These are phyloP conservation scores for Colletotrichum sojae DNA, from an alignment of 2,329 filamentous ascomycete species.

Conservation along the genomic window DNA sequence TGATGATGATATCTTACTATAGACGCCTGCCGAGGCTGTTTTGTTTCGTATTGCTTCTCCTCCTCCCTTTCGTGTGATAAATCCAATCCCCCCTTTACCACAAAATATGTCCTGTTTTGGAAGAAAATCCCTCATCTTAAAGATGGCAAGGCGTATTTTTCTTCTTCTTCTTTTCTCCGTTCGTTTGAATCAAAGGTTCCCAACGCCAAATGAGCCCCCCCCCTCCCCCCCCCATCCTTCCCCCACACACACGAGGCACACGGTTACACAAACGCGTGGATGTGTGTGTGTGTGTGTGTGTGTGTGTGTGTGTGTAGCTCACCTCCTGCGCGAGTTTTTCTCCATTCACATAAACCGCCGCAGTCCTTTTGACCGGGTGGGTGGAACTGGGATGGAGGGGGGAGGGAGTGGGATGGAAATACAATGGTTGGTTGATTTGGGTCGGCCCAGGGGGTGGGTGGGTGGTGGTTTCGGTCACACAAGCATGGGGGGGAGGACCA, in stretches of 20 bases:
- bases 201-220: neutral
- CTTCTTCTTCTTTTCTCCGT: too few relatives aligned
- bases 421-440: conserved; percentile 3
- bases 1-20: conserved; percentile 27
- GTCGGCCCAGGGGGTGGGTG: too few relatives aligned
- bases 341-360: conserved; percentile 19
- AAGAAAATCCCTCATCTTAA: conserved; percentile 10
- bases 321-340: too few relatives aligned
- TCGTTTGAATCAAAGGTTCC: neutral
- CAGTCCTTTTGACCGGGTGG: neutral
- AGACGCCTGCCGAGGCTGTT: conserved; percentile 13
- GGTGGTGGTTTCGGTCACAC: conserved; percentile 13
- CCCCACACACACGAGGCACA: neutral
- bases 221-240: neutral
- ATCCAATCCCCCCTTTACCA: neutral
- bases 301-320: too few relatives aligned
- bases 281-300: too few relatives aligned
- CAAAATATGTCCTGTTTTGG: conserved; percentile 35
- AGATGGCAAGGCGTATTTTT: neutral
- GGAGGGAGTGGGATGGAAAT: too few relatives aligned
- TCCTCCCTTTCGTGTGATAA: conserved; percentile 17
- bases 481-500: neutral
- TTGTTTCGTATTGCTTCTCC: neutral
- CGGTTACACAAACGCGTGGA: neutral
- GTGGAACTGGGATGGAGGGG: neutral